phyloP scores from a whole-genome alignment of 139 green algal genomes.

The Chlorella sp. region DNA sequence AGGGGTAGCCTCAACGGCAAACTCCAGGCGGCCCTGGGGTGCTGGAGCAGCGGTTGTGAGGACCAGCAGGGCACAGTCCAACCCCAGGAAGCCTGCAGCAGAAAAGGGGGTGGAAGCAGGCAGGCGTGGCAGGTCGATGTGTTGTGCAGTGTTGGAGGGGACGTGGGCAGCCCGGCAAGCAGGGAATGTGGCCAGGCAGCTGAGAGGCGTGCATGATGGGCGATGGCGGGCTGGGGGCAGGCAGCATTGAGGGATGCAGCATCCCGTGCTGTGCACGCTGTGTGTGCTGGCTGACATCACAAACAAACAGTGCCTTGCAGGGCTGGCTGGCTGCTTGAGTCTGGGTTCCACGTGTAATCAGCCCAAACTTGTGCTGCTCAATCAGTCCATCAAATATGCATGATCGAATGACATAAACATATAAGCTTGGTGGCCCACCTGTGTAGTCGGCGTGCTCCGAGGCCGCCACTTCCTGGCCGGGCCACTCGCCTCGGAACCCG shows the following conservation, averaged over 20 bases:
- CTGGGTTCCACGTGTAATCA: too few species aligned
- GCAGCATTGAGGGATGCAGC: not conserved
- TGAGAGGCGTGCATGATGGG: not conserved
- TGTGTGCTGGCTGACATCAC: not conserved
- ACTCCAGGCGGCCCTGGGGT: slow-evolving; percentile 8
- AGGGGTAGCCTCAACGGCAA: not conserved
- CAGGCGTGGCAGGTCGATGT: too few species aligned
- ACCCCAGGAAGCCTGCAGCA: slow-evolving; percentile 1
- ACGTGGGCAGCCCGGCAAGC: not conserved
- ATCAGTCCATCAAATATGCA: too few species aligned
- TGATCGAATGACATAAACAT: too few species aligned
- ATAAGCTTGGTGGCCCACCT: not conserved
- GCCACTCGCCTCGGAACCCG: slow-evolving; percentile 40
- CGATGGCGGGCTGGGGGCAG: not conserved
- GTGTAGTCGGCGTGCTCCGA: slow-evolving; percentile 26
- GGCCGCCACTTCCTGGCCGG: slow-evolving; percentile 8
- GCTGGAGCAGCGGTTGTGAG: slow-evolving; percentile 5
- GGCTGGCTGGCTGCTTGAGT: not conserved
- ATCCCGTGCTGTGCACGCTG: not conserved
- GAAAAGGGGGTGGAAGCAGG: too few species aligned
- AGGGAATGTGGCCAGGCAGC: not conserved
- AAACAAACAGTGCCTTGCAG: not conserved
- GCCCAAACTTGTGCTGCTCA: too few species aligned
- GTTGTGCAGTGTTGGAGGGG: too few species aligned
- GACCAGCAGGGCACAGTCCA: slow-evolving; percentile 35